These are phyloP conservation scores for Pleurotus giganteus DNA, from an alignment of 768 basidiomycete species.

Conservation along the genomic window DNA sequence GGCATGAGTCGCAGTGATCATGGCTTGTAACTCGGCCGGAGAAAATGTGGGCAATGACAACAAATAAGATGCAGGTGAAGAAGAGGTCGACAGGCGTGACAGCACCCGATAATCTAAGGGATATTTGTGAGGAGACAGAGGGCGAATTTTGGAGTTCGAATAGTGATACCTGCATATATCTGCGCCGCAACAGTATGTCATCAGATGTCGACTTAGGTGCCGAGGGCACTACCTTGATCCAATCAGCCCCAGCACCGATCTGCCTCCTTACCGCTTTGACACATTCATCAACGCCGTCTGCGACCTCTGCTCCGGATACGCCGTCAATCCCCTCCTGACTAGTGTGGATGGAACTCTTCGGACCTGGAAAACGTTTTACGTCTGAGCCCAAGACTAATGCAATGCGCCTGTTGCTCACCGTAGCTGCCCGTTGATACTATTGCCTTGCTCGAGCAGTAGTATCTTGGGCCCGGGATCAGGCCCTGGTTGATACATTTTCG, in stretches of 20 bases:
- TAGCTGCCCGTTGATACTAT: conserved; percentile 63
- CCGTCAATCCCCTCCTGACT: conserved; percentile 54
- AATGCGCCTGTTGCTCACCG: conserved; percentile 30
- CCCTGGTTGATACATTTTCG: conserved; percentile 51
- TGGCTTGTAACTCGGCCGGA: conserved; percentile 39
- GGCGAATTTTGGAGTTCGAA: conserved; percentile 13
- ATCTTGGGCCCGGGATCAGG: conserved; percentile 59
- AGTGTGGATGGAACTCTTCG: conserved; percentile 44
- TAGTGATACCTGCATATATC: conserved; percentile 51
- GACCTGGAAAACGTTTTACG: conserved; percentile 35
- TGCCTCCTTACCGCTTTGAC: conserved; percentile 55
- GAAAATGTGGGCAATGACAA: conserved; percentile 43
- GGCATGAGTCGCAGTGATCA: conserved; percentile 36
- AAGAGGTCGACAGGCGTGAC: conserved; percentile 39
- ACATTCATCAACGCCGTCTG: conserved; percentile 56
- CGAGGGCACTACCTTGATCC: conserved; percentile 51
- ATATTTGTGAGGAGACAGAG: conserved; percentile 9
- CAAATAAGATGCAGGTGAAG: conserved; percentile 29
- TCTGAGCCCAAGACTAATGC: conserved; percentile 8
- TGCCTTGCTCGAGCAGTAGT: conserved; percentile 58
- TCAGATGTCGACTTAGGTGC: neutral
- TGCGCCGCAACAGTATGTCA: conserved; percentile 14
- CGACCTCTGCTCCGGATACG: conserved; percentile 54
- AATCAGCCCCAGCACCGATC: conserved; percentile 64
- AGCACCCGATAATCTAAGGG: conserved; percentile 53